Percentiles rank a stretch among this genome's conserved stretches.
These are phyloP conservation scores for Erythrobasidium hasegawianum DNA, from an alignment of 1,284 basidiomycete genomes.

Conservation along the genomic window DNA sequence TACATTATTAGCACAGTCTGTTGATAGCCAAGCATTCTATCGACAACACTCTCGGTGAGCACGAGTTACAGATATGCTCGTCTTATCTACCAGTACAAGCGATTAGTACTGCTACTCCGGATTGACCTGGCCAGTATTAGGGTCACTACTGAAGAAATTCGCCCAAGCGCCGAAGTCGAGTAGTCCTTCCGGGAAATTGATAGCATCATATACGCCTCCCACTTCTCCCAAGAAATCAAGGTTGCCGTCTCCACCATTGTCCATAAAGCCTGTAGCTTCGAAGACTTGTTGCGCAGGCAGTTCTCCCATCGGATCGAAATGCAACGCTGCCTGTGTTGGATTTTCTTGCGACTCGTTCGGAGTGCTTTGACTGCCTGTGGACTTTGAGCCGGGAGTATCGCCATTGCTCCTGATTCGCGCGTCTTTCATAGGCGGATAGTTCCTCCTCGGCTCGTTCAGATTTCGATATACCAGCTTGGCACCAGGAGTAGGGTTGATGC, in stretches of 20 bases:
- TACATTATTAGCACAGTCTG: too few relatives aligned
- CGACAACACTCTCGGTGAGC: too few relatives aligned
- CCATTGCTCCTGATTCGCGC: conserved; percentile 6
- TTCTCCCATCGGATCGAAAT: conserved; percentile 6
- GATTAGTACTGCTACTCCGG: too few relatives aligned
- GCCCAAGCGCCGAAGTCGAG: conserved; percentile 31
- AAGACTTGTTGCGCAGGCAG: conserved; percentile 30
- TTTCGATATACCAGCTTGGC: conserved; percentile 42
- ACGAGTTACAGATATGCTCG: too few relatives aligned
- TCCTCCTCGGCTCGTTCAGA: conserved; percentile 2
- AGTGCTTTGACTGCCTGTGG: conserved; percentile 8
- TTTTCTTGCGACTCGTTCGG: conserved; percentile 10
- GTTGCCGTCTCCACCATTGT: conserved; percentile 9
- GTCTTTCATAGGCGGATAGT: conserved; percentile 12
- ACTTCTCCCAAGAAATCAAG: conserved; percentile 33
- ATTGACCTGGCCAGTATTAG: not conserved
- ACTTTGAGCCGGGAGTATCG: not conserved
- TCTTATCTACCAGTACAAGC: too few relatives aligned
- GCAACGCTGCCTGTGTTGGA: not conserved
- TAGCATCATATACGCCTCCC: conserved; percentile 32
- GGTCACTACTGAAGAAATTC: conserved; percentile 14
- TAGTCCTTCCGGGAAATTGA: conserved; percentile 33
- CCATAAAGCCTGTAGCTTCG: conserved; percentile 33
- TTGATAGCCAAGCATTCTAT: too few relatives aligned
- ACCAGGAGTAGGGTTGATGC: conserved; percentile 53